Conservation (phyloP, 176 grass and related monocot genomes). For the Oryza nivara region DNA sequence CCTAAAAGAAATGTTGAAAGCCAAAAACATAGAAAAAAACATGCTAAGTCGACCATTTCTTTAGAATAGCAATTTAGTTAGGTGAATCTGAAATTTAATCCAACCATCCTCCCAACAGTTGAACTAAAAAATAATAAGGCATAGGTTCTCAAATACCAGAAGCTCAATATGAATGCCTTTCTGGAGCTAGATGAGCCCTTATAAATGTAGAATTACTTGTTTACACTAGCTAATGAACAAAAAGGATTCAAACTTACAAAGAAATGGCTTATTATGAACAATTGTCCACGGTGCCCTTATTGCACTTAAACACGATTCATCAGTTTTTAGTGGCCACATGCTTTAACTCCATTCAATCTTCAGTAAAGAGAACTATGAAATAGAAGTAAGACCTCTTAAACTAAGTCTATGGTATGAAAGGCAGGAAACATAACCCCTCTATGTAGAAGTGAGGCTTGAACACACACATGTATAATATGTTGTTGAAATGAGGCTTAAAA, state of each 20-base stretch:
- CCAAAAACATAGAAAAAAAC: background rate
- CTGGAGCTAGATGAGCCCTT: background rate
- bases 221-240: conserved; percentile 25
- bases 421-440: too few species aligned
- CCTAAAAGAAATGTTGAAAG: background rate
- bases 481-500: too few species aligned
- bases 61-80: conserved; percentile 16
- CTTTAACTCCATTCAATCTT: background rate
- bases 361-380: background rate
- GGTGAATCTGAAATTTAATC: conserved; percentile 4
- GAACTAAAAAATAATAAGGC: background rate
- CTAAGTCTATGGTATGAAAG: too few species aligned
- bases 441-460: too few species aligned
- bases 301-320: background rate
- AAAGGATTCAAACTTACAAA: background rate
- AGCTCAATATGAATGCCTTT: background rate
- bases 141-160: background rate
- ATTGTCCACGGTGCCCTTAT: background rate
- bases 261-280: background rate
- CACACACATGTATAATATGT: too few species aligned
- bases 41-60: background rate
- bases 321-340: background rate
- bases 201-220: background rate
- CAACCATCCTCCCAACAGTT: background rate
- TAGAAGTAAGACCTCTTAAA: too few species aligned